Base-by-base conservation (phyloP, 2,329 filamentous ascomycete species). In the Cladosporium austrohemisphaericum region DNA sequence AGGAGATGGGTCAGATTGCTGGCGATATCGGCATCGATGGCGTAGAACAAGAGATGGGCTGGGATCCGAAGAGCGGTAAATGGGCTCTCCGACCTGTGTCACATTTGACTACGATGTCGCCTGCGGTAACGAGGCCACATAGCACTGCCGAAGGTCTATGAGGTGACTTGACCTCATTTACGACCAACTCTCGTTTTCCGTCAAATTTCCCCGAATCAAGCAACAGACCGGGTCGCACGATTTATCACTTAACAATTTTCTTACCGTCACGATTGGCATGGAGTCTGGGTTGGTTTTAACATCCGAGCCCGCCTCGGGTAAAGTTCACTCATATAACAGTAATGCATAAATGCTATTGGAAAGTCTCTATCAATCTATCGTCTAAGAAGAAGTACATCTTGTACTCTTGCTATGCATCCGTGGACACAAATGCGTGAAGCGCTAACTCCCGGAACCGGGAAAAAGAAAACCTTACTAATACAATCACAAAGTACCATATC, bases 41-140 rank as follows among this genome's bases (percentile, higher is more conserved):
- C 9, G 53, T 48, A 3, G 58, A 57, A 18, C 44, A 51, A 16
- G 60, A 63, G 49, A 59, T 63, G 59, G 60, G 60, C 38, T 63
- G 57, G 57, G 59, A 63, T 45, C 44, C 53, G 2, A 59, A 57
- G 51, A 61, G 50, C 33, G 60, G 60, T 6, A 56, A 54, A 38
- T 63, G 60, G 60, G 59, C 54, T 13, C 44, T 63, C 11, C 48
- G 60, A 18, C 60, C 60, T 11, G 47, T 61, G 9, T 47, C 44
- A 13, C n/a, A 13, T 8, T 13, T 25, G 20, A 11, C 19, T n/a
- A 11, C 36, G 8, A 14, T 38, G 36, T 20, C 18, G 20, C 36
- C 36, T 38, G 36, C 36, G 20, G 22, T 38, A 11, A 38, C 28
- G 19, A 23, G 41, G 10, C 28, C 31, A 16, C 32, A 14, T 22